phyloP scores from a whole-genome alignment of 495 filamentous ascomycete genomes.

The Xylaria telfairii region DNA sequence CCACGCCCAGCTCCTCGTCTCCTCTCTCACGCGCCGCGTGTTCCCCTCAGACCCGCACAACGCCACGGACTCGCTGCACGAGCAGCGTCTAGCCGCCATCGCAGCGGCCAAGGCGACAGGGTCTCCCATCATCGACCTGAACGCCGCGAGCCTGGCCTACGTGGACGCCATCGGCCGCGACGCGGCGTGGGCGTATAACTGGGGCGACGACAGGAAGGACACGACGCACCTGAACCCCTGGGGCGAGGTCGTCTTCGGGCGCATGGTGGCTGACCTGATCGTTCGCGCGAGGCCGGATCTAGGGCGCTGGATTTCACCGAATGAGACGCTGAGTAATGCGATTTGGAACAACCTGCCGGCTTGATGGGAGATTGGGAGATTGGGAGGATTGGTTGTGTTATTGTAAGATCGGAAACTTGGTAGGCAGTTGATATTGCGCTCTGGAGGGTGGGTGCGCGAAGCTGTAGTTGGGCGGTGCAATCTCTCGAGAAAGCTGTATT shows the following conservation, averaged over 20 bases:
- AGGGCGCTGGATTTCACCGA: slow-evolving; percentile 36
- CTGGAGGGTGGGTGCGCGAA: background rate
- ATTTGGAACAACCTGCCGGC: slow-evolving; percentile 43
- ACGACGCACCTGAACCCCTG: slow-evolving; percentile 54
- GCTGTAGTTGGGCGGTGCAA: background rate
- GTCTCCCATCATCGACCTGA: slow-evolving; percentile 50
- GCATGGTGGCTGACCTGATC: slow-evolving; percentile 52
- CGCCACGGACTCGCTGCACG: slow-evolving; percentile 49
- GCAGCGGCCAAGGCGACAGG: slow-evolving; percentile 41
- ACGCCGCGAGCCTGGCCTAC: slow-evolving; percentile 49
- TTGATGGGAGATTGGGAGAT: slow-evolving; percentile 5
- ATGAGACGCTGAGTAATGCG: slow-evolving; percentile 38
- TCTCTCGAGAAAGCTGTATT: background rate
- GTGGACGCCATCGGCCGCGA: slow-evolving; percentile 52
- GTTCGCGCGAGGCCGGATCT: slow-evolving; percentile 32
- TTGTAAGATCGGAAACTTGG: background rate
- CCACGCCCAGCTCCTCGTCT: slow-evolving; percentile 35
- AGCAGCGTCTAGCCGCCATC: slow-evolving; percentile 47
- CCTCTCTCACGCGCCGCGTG: slow-evolving; percentile 52
- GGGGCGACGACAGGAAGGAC: slow-evolving; percentile 41
- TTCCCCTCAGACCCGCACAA: slow-evolving; percentile 44
- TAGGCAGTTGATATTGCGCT: background rate
- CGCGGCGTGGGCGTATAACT: slow-evolving; percentile 51
- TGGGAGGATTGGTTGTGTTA: too few relatives aligned
- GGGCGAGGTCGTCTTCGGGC: slow-evolving; percentile 55